Base-by-base conservation (phyloP, 805 yeast genomes). In the Yarrowia sp. region DNA sequence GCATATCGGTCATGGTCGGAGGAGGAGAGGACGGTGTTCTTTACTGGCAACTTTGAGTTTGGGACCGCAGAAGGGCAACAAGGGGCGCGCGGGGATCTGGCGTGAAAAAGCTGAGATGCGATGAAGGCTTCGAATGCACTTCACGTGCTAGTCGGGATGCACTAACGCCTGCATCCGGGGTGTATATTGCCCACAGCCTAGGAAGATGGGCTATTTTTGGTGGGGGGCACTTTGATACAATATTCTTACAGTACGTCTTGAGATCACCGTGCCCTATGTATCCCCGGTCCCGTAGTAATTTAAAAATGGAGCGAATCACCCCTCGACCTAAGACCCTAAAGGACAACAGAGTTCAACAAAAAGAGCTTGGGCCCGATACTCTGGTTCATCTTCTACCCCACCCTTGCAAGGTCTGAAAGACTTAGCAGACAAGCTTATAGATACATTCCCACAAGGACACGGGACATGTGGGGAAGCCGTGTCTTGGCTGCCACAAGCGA, bases 31-130 rank as follows among this genome's bases (percentile, higher is more conserved):
- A 36, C 17, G 46, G 35, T 38, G 61, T 36, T 38, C 61, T 54
- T 54, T 36, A 54, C 44, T 21, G 33, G 35, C 19, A 3, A 38
- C 30, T 54, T 54, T 17, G 38, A 38, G 61, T 54, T 54, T 54
- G 46, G 61, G 46, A 36, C 61, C 46, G 61, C 61, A 54, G 44
- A 28, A 24, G 6, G 17, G 26, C 46, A 54, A 54, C 61, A 54
- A 36, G 61, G 61, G 61, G 46, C 61, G 46, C 46, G 61, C 44
- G 61, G 61, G 46, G 61, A 54, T 51, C 58, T 33, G 61, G 61
- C 35, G 61, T 54, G 61, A 54, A 54, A 54, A 54, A 54, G 58
- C 41, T 51, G 58, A 51, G 41, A 51, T 49, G 56, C 56, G 56
- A 49, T 51, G 56, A 33, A 33, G 40, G 58, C 41, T 24, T 51